Percentiles rank a stretch among this genome's conserved stretches.
phyloP scores from a whole-genome alignment of 768 basidiomycete genomes.

The Tricholoma saponaceum region DNA sequence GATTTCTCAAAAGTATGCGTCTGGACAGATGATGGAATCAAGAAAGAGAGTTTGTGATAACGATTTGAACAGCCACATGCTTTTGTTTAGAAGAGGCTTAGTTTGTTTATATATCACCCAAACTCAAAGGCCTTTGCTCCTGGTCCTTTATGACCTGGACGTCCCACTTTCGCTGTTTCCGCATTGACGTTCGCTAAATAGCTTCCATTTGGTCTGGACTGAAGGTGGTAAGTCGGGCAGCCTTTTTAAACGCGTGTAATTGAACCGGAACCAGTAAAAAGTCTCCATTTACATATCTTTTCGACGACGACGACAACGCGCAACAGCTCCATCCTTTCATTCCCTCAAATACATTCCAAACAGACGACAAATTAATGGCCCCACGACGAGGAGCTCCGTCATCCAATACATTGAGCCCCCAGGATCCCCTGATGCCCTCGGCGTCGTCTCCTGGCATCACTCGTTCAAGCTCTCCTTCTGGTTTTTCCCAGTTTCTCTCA shows the following conservation, averaged over 20 bases:
- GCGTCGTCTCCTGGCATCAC: conserved; percentile 33
- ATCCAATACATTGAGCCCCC: conserved; percentile 35
- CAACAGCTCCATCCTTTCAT: background rate
- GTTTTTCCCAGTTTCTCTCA: conserved; percentile 61
- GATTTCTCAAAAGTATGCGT: background rate
- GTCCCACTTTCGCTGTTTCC: conserved; percentile 7
- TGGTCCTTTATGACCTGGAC: conserved; percentile 11
- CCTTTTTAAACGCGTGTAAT: background rate
- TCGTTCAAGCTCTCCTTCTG: conserved; percentile 65
- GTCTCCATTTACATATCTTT: conserved; percentile 5
- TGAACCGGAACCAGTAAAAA: conserved; percentile 6
- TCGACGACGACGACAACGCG: conserved; percentile 3
- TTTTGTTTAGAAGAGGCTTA: too few species aligned
- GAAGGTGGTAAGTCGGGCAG: conserved; percentile 1
- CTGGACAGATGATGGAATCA: conserved; percentile 10
- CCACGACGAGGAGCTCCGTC: conserved; percentile 43
- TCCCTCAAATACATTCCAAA: background rate
- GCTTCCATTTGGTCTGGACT: background rate
- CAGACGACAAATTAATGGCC: conserved; percentile 33
- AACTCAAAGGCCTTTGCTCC: too few species aligned
- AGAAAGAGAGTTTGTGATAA: background rate
- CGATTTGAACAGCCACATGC: conserved; percentile 13
- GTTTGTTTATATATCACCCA: conserved; percentile 19
- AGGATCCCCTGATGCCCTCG: conserved; percentile 23
- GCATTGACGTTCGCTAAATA: conserved; percentile 3